Base-by-base conservation (phyloP, 164 flowering plant species). In the Macadamia tetraphylla region DNA sequence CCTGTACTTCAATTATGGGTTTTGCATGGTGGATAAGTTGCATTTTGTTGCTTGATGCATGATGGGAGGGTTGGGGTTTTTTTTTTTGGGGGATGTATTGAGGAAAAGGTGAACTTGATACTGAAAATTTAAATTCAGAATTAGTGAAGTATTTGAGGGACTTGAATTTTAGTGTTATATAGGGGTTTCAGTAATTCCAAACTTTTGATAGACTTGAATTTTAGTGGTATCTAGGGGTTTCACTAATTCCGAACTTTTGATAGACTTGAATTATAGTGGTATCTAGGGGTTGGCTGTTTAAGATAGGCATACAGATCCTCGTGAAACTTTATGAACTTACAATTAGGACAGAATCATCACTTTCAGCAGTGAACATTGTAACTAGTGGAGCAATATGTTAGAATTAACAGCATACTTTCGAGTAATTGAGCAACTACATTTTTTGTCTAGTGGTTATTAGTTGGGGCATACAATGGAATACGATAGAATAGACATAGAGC, bases 41-140 rank as follows among this genome's bases (percentile, higher is more conserved):
- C 6, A 49, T 68, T 30, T 30, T 68, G 42, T 15, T 66, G 29
- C 29, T 51, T 55, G 60, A 53, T 66, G 9, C 57, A 55, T 35
- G 29, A 44, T 48, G 68, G 61, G 30, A 42, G 6, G 23, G 23
- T 23, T 23, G 23, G 23, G 23, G 23, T 23, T 23, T 23, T 23
- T 23, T 23, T 23, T 23, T 23, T 66, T 56, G 18, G 32, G 51
- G n/a, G 46, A 58, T 3, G 13, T 58, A 58, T 23, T n/a, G 2
- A 44, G 40, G 40, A 46, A 63, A 46, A 23, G 18, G 32, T 48
- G 5, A 1, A 23, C 9, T 67, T 57, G n/a, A 1, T 46, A 18
- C 31, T 60, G 29, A 59, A 48, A 17, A 17, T 60, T 48, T 17
- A 23, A 31, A 48, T 40, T 56, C 56, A 48, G 46, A 7, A 56